Evolutionary conservation across 129 eudicot genomes (phyloP), one percentile per base, ranked within the genome.

Genomic region (Daucus carota): DNA sequence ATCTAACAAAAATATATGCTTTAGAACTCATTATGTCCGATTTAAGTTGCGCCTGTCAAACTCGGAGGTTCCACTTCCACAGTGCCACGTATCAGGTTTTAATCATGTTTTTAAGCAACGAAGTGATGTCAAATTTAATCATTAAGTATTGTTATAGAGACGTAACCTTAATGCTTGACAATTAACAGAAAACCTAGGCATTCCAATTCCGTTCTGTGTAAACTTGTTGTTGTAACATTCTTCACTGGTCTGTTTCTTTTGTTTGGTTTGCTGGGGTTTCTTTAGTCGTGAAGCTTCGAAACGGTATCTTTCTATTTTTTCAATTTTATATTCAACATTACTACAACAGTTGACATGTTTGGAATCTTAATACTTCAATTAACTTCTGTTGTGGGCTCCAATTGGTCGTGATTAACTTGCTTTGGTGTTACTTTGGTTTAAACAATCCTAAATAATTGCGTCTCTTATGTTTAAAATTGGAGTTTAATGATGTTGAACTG

Each of bases 161-260:
- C 38, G 70, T 63, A 26, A 63, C 38, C 70, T 63, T 63, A 63
- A 63, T 63, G 70, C 14, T 57, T 63, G 70, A 63, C 70, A 15
- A 63, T 63, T 28, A 63, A 29, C 70, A 63, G 70, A 63, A 12
- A 62, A 62, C 63, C 63, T 54, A 13, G 8, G 38, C 20, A 28
- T 62, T 60, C 12, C 34, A 31, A 31, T 29, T 29, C 32, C 65
- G 40, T 29, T 63, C 0, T 11, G 32, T 59, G 66, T 63, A 29
- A 63, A 15, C 29, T 14, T 63, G 38, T 31, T 38, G 70, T 63
- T 14, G 38, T 63, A 29, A 15, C 34, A 63, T 63, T 63, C 34
- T 63, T 63, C 15, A 14, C 40, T 0, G 0, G 70, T 63, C 40
- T 10, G 20, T 63, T 63, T 29, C 38, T 29, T 29, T 63, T 63